Evolutionary conservation across 331 rosid species (phyloP).

Genomic region (Rosa hybrid): DNA sequence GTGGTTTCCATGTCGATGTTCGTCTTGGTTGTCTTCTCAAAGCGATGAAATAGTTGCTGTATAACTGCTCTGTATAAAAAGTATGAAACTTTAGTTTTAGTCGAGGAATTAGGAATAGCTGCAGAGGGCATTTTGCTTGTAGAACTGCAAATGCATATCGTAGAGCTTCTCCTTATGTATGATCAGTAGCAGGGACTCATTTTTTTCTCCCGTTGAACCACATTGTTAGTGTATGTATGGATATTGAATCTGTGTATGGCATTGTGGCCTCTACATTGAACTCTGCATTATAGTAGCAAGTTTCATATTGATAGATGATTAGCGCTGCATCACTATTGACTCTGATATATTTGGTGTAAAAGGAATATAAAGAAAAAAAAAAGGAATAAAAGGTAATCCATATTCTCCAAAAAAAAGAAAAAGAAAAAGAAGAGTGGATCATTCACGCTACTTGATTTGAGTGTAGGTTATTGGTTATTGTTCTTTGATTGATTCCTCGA

Average conservation of each 20-base stretch:
- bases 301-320: neutral
- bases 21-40: slow-evolving; percentile 74
- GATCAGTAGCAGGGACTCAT: slow-evolving; percentile 9
- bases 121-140: slow-evolving; percentile 32
- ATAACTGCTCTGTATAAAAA: slow-evolving; percentile 25
- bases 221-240: neutral
- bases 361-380: no score
- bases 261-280: neutral
- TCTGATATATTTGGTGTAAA: neutral
- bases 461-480: no score
- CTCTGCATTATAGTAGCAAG: no score
- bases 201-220: slow-evolving; percentile 3
- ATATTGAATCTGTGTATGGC: neutral
- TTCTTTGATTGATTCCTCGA: no score
- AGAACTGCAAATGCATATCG: slow-evolving; percentile 30
- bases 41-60: slow-evolving; percentile 50
- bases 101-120: slow-evolving; percentile 33
- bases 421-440: no score
- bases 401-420: no score
- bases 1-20: slow-evolving; percentile 87
- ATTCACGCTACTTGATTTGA: no score
- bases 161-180: slow-evolving; percentile 14
- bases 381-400: no score
- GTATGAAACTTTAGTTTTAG: slow-evolving; percentile 15
- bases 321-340: neutral